A percentile compares a stretch with the other conserved stretches of the same genome.
phyloP scores from a whole-genome alignment of 1,284 basidiomycete species.

The Hypsizygus ulmarius region DNA sequence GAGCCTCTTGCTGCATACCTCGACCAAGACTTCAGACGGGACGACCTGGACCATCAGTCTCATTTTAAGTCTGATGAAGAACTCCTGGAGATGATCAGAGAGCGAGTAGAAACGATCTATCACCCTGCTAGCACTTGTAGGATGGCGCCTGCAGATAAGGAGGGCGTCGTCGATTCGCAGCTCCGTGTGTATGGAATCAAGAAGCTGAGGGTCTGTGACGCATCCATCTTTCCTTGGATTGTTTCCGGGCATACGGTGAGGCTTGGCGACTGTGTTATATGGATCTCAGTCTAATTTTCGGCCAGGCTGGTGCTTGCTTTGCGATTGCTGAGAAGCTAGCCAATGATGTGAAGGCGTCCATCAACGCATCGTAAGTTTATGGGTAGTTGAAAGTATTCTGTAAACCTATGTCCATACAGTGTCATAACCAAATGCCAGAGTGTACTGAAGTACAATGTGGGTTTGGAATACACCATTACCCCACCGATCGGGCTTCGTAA shows the following conservation, averaged over 20 bases:
- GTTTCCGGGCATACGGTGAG: slow-evolving; percentile 63
- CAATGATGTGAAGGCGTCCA: slow-evolving; percentile 50
- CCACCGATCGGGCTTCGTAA: too few species aligned
- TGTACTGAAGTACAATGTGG: too few species aligned
- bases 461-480: too few species aligned
- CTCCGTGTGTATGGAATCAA: slow-evolving; percentile 37
- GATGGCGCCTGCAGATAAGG: slow-evolving; percentile 49
- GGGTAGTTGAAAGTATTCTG: too few species aligned
- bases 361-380: slow-evolving; percentile 5
- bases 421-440: too few species aligned
- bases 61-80: slow-evolving; percentile 43
- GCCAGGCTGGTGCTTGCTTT: slow-evolving; percentile 53
- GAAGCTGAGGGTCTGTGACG: slow-evolving; percentile 58
- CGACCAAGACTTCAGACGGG: slow-evolving; percentile 38
- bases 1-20: slow-evolving; percentile 48
- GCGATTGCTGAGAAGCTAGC: slow-evolving; percentile 66
- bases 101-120: slow-evolving; percentile 54
- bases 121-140: slow-evolving; percentile 52
- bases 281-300: slow-evolving; percentile 3
- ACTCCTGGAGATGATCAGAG: slow-evolving; percentile 41
- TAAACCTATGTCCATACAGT: too few species aligned
- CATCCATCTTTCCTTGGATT: slow-evolving; percentile 57
- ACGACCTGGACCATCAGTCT: slow-evolving; percentile 44
- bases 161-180: slow-evolving; percentile 37
- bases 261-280: slow-evolving; percentile 11